Conservation (phyloP, 495 filamentous ascomycete species). For the Apodospora peruviana region DNA sequence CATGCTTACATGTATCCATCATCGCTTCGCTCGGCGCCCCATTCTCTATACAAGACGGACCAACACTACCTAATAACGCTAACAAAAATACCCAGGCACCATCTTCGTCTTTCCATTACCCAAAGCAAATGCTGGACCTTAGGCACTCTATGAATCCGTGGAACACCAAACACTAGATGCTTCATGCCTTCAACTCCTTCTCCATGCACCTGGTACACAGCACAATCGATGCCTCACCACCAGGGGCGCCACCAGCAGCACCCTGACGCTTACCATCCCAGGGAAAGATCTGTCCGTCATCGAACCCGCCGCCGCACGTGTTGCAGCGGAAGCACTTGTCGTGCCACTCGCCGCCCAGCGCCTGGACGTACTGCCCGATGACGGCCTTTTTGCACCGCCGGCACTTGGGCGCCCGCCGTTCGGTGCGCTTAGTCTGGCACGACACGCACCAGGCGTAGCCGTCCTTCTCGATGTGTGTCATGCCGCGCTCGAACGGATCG, state of each 20-base stretch:
- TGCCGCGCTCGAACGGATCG: constrained; percentile 79
- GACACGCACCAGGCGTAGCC: constrained; percentile 97
- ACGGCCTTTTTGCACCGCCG: constrained; percentile 78
- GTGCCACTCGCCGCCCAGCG: constrained; percentile 92
- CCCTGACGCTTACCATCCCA: no score
- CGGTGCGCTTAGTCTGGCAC: constrained; percentile 87
- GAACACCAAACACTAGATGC: no score
- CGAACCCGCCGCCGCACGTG: constrained; percentile 44
- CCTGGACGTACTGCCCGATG: constrained; percentile 77
- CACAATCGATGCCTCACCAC: constrained; percentile 37
- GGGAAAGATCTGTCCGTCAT: constrained; percentile 52
- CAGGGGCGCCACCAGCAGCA: no score
- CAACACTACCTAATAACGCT: no score
- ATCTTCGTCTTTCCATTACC: no score
- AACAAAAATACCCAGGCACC: no score
- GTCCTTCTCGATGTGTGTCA: constrained; percentile 93
- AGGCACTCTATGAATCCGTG: no score
- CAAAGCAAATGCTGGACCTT: no score
- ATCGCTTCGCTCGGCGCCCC: no score
- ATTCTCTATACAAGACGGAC: no score
- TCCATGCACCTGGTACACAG: constrained; percentile 47
- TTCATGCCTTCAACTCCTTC: constrained; percentile 44
- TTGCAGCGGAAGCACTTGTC: constrained; percentile 82
- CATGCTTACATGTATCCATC: no score
- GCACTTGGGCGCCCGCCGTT: constrained; percentile 69